A percentile compares a stretch with the other conserved stretches of the same genome.
phyloP scores from a whole-genome alignment of 1,284 basidiomycete species.

The Ceratobasidium sp. region DNA sequence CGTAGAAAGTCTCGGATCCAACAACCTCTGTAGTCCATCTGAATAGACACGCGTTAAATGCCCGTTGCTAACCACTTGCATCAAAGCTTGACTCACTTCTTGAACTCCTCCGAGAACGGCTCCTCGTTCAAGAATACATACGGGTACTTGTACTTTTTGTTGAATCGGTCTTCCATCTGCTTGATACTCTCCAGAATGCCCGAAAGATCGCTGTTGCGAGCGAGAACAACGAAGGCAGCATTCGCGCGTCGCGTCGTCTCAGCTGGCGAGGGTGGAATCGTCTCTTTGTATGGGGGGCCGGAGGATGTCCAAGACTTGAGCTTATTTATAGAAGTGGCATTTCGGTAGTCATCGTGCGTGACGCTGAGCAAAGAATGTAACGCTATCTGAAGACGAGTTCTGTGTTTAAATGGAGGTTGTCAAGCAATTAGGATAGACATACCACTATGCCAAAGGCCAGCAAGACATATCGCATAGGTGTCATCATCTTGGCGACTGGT shows the following conservation, averaged over 20 bases:
- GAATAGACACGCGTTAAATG: neutral
- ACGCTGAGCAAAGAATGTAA: slow-evolving; percentile 58
- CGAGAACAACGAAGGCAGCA: slow-evolving; percentile 88
- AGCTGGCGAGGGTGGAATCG: slow-evolving; percentile 43
- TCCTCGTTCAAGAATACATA: slow-evolving; percentile 91
- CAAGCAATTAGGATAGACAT: slow-evolving; percentile 53
- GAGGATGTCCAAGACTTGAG: slow-evolving; percentile 22
- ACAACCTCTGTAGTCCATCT: slow-evolving; percentile 79
- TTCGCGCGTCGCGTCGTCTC: slow-evolving; percentile 72
- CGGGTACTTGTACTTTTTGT: slow-evolving; percentile 86
- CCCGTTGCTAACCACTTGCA: neutral
- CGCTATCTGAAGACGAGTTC: slow-evolving; percentile 52
- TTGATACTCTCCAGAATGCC: slow-evolving; percentile 80
- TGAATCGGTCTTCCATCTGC: slow-evolving; percentile 86
- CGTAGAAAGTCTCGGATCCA: slow-evolving; percentile 79
- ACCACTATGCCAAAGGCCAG: slow-evolving; percentile 76
- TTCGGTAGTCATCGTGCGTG: slow-evolving; percentile 59
- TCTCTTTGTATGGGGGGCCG: slow-evolving; percentile 45
- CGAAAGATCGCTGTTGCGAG: slow-evolving; percentile 83
- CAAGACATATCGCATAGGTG: slow-evolving; percentile 79
- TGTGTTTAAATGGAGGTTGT: neutral
- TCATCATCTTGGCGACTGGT: slow-evolving; percentile 60
- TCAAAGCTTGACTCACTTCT: slow-evolving; percentile 62
- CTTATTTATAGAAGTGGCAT: slow-evolving; percentile 56
- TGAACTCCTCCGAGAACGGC: slow-evolving; percentile 83